phyloP scores from a whole-genome alignment of 805 yeast genomes.

The Scheffersomyces coipomensis region DNA sequence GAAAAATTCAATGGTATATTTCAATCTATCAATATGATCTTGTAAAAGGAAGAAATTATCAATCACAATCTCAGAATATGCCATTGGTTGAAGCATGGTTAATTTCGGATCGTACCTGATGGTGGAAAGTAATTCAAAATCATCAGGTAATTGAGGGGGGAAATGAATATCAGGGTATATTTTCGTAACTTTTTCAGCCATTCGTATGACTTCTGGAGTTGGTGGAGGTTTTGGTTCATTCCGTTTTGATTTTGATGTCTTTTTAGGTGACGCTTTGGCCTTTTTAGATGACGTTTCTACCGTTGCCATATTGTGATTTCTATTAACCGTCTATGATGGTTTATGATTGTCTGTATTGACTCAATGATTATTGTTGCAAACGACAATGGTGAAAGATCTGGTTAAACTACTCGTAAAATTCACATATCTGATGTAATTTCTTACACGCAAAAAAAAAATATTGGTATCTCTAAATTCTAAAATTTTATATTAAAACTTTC shows the following conservation, averaged over 20 bases:
- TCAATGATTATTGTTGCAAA: too few relatives aligned
- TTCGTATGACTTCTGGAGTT: neutral
- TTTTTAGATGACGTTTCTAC: neutral
- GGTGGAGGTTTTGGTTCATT: neutral
- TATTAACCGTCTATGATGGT: too few relatives aligned
- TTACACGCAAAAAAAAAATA: too few relatives aligned
- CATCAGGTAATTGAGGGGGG: conserved; percentile 12
- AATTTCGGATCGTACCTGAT: conserved; percentile 73
- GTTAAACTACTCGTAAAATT: too few relatives aligned
- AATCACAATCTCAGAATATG: conserved; percentile 19
- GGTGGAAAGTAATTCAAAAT: conserved; percentile 64
- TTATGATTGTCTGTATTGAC: too few relatives aligned
- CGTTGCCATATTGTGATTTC: too few relatives aligned
- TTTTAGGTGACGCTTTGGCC: neutral
- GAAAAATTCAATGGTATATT: conserved; percentile 55
- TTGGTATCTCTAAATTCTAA: too few relatives aligned
- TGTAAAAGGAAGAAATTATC: conserved; percentile 58
- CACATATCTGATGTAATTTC: too few relatives aligned
- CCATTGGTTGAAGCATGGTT: conserved; percentile 21
- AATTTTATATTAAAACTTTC: too few relatives aligned
- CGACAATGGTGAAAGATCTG: too few relatives aligned
- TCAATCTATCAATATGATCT: conserved; percentile 62
- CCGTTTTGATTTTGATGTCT: neutral
- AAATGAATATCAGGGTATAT: conserved; percentile 3
- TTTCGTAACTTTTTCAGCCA: neutral